Evolutionary conservation across 2,329 filamentous ascomycete genomes (phyloP), one percentile per base, ranked within the genome.

Genomic region (Sclerotinia trifoliorum): DNA sequence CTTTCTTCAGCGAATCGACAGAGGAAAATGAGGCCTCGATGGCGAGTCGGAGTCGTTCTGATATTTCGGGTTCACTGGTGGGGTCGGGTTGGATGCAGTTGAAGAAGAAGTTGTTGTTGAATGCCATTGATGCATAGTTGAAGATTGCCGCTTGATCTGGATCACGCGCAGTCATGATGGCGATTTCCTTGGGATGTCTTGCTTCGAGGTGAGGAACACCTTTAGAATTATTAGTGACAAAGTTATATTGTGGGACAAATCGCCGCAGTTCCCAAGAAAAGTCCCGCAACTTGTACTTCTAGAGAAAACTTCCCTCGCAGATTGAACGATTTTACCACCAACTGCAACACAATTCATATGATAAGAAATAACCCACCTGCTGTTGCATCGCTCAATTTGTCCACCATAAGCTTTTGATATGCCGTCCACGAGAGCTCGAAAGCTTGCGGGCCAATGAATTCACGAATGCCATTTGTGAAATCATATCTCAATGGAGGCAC

Each of bases 71-170:
- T 11, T 39, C 32, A 72, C 79, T 74, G 60, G 79, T 81, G 67
- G 78, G 73, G 66, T 74, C 77, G 77, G 84, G 78, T 71, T 78
- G 77, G 64, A 89, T 79, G 71, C 83, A 80, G 73, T 86, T 79
- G 85, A 94, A 94, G 86, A 93, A 94, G 83, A 93, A 90, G 78
- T 88, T 82, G 79, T 88, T 97, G 86, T 98, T 98, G 85, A 92
- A 90, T 67, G 93, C 92, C 91, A 96, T 96, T 75, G 92, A 96
- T 79, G 95, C 95, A 79, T 96, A 88, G 86, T 98, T 99, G 88
- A 99, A 99, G 78, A 90, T 83, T 74, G 89, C 84, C 54, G 95
- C 95, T 71, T 86, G 84, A 73, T 84, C 84, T 56, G 94, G 90
- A 76, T 95, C 87, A 79, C 93, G 92, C 70, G 94, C 91, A 69